Conservation (phyloP, 176 grass and related monocot species). For the Cocos nucifera region DNA sequence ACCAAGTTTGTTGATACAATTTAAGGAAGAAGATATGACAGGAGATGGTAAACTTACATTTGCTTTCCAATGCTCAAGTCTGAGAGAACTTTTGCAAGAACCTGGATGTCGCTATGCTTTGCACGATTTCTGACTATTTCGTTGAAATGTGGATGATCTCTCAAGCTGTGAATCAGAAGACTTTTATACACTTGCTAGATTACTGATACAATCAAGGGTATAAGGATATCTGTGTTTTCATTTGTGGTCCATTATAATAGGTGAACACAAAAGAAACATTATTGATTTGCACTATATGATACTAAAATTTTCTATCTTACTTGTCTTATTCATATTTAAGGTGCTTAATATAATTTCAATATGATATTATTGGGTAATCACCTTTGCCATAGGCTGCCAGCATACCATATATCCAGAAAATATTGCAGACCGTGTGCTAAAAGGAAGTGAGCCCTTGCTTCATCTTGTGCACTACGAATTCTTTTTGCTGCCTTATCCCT, state of each 20-base stretch:
- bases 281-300: too few species aligned
- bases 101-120: slow-evolving; percentile 46
- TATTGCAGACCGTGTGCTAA: slow-evolving; percentile 48
- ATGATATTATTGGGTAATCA: slow-evolving; percentile 16
- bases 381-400: slow-evolving; percentile 74
- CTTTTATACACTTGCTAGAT: too few species aligned
- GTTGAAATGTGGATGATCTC: slow-evolving; percentile 63
- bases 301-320: too few species aligned
- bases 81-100: slow-evolving; percentile 59
- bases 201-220: too few species aligned
- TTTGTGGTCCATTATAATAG: too few species aligned
- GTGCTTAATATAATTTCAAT: too few species aligned
- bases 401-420: slow-evolving; percentile 82
- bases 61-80: slow-evolving; percentile 68
- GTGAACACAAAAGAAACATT: too few species aligned
- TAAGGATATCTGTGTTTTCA: too few species aligned
- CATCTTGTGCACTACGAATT: slow-evolving; percentile 46
- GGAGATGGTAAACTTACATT: slow-evolving; percentile 40
- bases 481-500: slow-evolving; percentile 48
- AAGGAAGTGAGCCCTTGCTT: slow-evolving; percentile 70
- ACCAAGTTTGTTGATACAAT: not conserved
- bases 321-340: too few species aligned
- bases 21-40: not conserved
- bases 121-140: slow-evolving; percentile 38
- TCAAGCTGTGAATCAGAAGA: slow-evolving; percentile 39